phyloP scores from a whole-genome alignment of 2,329 filamentous ascomycete genomes.

The Talaromyces rugulosus region DNA sequence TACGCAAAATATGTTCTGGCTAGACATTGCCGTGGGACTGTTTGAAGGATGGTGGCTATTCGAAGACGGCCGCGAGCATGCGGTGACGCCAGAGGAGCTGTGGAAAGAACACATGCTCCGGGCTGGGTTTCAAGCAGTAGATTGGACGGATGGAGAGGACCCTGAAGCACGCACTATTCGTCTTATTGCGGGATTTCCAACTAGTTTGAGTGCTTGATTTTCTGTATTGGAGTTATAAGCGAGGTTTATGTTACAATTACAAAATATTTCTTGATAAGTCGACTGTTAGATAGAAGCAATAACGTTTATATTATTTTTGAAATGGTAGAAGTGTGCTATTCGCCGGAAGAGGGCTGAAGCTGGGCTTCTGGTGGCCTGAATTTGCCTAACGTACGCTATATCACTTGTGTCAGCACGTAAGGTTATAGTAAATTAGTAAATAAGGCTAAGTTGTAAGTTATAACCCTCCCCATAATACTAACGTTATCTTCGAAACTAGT shows the following conservation, averaged over 20 bases:
- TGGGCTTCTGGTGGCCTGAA: too few relatives aligned
- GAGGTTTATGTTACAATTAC: too few relatives aligned
- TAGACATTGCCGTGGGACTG: slow-evolving; percentile 32
- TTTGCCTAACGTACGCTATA: too few relatives aligned
- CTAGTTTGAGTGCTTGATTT: background rate
- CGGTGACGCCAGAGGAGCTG: slow-evolving; percentile 9
- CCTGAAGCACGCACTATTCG: slow-evolving; percentile 12
- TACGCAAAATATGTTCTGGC: slow-evolving; percentile 23
- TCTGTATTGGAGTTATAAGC: background rate
- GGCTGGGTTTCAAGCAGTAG: slow-evolving; percentile 18
- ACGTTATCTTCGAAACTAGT: too few relatives aligned
- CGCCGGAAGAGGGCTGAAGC: background rate
- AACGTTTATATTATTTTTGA: too few relatives aligned
- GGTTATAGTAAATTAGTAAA: too few relatives aligned
- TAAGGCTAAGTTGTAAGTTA: too few relatives aligned
- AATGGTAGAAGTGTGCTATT: too few relatives aligned
- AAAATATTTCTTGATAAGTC: too few relatives aligned
- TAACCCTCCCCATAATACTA: too few relatives aligned
- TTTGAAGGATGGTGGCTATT: slow-evolving; percentile 39
- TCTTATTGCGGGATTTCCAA: slow-evolving; percentile 17
- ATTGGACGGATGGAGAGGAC: slow-evolving; percentile 19
- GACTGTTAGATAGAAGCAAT: too few relatives aligned
- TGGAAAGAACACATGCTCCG: slow-evolving; percentile 19
- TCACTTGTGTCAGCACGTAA: too few relatives aligned
- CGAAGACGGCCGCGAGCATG: slow-evolving; percentile 33